phyloP scores from a whole-genome alignment of 2,329 filamentous ascomycete species.

The Alternaria conjuncta region DNA sequence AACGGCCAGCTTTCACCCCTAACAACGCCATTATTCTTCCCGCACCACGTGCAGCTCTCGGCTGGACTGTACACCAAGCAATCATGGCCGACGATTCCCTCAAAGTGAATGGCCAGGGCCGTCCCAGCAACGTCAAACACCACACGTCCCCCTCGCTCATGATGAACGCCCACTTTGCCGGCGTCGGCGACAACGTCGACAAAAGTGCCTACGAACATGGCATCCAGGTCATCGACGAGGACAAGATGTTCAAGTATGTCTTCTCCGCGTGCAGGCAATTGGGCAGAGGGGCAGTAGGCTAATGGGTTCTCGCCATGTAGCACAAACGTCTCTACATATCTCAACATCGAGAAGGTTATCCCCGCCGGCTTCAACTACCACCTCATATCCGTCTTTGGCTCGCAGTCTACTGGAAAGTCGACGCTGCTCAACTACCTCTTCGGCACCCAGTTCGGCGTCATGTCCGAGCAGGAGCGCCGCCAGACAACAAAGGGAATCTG shows the following conservation, averaged over 20 bases:
- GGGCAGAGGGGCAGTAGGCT: conserved; percentile 19
- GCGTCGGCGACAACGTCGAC: conserved; percentile 68
- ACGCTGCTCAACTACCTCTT: conserved; percentile 96
- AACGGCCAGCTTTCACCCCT: conserved; percentile 42
- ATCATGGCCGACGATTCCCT: conserved; percentile 41
- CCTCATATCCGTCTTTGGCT: conserved; percentile 97
- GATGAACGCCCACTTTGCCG: conserved; percentile 83
- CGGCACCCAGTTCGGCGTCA: conserved; percentile 94
- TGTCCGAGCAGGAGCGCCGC: conserved; percentile 91
- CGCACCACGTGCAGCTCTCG: conserved; percentile 35
- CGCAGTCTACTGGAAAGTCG: conserved; percentile 97
- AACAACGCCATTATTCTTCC: conserved; percentile 41
- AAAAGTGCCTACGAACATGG: conserved; percentile 83
- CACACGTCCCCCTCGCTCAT: conserved; percentile 54
- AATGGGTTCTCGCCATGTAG: conserved; percentile 55
- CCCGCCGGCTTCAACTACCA: conserved; percentile 98
- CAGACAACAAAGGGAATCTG: conserved; percentile 99
- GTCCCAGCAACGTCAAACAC: conserved; percentile 47
- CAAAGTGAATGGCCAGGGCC: conserved; percentile 45
- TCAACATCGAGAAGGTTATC: conserved; percentile 78
- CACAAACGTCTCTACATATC: conserved; percentile 78
- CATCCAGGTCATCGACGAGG: conserved; percentile 94
- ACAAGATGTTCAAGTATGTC: conserved; percentile 94
- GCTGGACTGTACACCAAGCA: conserved; percentile 24
- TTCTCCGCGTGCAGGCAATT: neutral